Evolutionary conservation across 768 basidiomycete species (phyloP).

Genomic region (Suillus subalutaceus): DNA sequence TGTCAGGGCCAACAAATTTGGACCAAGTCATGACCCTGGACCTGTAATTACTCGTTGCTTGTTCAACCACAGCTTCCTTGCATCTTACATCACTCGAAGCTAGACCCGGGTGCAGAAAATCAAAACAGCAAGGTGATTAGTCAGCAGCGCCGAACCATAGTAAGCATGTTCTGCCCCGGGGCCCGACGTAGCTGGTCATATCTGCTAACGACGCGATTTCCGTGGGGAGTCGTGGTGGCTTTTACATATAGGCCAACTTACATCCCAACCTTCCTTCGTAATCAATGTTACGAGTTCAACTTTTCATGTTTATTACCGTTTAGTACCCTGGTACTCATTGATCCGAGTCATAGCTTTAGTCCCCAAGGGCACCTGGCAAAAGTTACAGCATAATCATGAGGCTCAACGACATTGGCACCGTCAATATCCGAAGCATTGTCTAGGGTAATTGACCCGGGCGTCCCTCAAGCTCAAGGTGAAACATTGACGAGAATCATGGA

Average conservation of each 20-base stretch:
- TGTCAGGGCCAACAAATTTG: background rate
- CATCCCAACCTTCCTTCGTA: background rate
- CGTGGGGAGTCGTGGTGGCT: background rate
- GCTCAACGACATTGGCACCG: background rate
- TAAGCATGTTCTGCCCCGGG: background rate
- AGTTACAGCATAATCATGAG: background rate
- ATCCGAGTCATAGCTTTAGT: background rate
- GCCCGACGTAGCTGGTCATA: background rate
- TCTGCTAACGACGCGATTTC: background rate
- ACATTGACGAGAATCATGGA: background rate
- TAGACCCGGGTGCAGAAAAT: background rate
- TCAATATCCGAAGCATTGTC: background rate
- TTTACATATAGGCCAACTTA: background rate
- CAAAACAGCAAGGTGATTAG: background rate
- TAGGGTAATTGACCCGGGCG: background rate
- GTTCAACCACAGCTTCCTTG: background rate
- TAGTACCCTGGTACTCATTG: background rate
- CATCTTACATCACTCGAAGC: background rate
- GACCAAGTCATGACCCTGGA: background rate
- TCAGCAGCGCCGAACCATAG: background rate
- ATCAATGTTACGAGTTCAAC: background rate
- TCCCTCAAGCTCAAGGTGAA: background rate
- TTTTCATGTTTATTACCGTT: background rate
- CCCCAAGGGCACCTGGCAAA: background rate
- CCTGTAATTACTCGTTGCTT: background rate